Evolutionary conservation across 129 eudicot genomes (phyloP).

Genomic region (Centaurea solstitialis): DNA sequence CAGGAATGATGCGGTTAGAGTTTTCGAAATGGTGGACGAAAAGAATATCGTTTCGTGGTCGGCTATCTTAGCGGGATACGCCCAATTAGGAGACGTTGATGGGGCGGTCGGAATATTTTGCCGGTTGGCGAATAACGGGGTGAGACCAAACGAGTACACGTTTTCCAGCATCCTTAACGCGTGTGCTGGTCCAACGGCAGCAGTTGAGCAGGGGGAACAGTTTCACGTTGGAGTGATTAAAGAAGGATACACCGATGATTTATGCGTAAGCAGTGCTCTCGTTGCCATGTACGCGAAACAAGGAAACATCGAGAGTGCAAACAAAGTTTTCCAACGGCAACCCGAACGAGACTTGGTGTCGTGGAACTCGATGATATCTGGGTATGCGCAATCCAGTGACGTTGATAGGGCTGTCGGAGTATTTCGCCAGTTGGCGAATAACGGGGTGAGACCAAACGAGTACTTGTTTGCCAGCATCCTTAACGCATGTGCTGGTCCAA

Average conservation of each 20-base stretch:
- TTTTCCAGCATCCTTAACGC: constrained; percentile 74
- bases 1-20: constrained; percentile 56
- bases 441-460: constrained; percentile 66
- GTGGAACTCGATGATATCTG: constrained; percentile 90
- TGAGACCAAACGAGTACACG: constrained; percentile 72
- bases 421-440: constrained; percentile 47
- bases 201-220: constrained; percentile 80
- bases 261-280: constrained; percentile 82
- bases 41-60: constrained; percentile 92
- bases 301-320: constrained; percentile 82
- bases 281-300: constrained; percentile 87
- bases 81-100: constrained; percentile 63
- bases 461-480: constrained; percentile 73
- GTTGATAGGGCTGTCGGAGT: constrained; percentile 51
- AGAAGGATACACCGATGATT: constrained; percentile 44
- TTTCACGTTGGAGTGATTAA: constrained; percentile 69
- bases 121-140: constrained; percentile 51
- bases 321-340: constrained; percentile 72
- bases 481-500: constrained; percentile 65
- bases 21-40: constrained; percentile 54
- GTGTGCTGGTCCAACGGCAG: constrained; percentile 65
- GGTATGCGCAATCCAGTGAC: constrained; percentile 72
- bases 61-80: constrained; percentile 82
- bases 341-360: constrained; percentile 71
- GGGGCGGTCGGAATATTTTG: constrained; percentile 51